Evolutionary conservation across 768 basidiomycete species (phyloP).

Genomic region (Boletus rubropictus): DNA sequence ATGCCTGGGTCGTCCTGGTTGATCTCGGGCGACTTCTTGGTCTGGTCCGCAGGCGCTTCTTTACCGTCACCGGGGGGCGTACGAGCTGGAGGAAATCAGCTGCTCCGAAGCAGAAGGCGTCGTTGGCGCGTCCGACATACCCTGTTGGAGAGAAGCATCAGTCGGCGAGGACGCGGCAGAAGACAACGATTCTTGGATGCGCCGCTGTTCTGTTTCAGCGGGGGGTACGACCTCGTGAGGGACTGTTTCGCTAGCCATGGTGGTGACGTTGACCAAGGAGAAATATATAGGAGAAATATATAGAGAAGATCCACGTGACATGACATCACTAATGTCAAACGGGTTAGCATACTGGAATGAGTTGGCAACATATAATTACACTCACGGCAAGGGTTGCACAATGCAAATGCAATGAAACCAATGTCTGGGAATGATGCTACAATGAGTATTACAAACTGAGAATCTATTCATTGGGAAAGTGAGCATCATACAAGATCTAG

Average conservation of each 20-base stretch:
- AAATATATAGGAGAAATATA: conserved; percentile 8
- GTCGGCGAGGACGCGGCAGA: conserved; percentile 27
- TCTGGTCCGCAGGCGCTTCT: conserved; percentile 28
- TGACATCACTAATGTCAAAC: conserved; percentile 26
- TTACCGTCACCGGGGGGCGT: conserved; percentile 33
- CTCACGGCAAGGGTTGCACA: neutral
- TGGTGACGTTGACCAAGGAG: neutral
- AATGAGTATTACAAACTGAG: no score
- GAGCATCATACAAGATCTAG: neutral
- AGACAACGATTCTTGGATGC: conserved; percentile 9
- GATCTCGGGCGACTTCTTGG: conserved; percentile 24
- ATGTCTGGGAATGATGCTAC: neutral
- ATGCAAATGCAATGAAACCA: neutral
- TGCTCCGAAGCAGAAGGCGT: neutral
- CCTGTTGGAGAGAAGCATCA: conserved; percentile 34
- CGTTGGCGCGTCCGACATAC: conserved; percentile 22
- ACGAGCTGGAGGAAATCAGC: conserved; percentile 24
- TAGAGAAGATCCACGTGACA: conserved; percentile 17
- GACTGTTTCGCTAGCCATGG: conserved; percentile 5
- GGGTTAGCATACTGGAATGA: no score
- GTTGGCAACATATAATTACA: neutral
- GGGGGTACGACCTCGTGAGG: neutral
- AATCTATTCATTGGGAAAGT: neutral
- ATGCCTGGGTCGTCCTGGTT: conserved; percentile 21
- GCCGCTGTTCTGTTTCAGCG: conserved; percentile 5